These are phyloP conservation scores for Xanthoconium stramineum DNA, from an alignment of 768 basidiomycete species.

Conservation along the genomic window DNA sequence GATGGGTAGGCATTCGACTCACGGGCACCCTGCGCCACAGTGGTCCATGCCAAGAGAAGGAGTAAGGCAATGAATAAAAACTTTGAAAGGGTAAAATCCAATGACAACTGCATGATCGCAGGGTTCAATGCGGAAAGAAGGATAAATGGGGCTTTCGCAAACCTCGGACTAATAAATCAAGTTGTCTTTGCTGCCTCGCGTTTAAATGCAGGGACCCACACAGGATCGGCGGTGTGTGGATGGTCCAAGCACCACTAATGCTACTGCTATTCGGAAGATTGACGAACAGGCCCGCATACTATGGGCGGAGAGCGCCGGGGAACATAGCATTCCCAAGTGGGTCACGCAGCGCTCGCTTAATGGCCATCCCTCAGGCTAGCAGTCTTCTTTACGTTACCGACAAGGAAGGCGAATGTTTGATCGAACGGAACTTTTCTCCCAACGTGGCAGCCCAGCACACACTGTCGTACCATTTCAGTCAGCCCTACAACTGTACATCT, in stretches of 20 bases:
- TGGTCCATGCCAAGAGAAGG: conserved; percentile 2
- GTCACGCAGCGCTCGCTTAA: not conserved
- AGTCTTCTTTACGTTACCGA: conserved; percentile 3
- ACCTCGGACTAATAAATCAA: not conserved
- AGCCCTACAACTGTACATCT: not conserved
- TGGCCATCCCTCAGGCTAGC: not conserved
- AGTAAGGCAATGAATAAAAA: not conserved
- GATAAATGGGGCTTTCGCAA: not conserved
- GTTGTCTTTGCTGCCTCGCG: not conserved
- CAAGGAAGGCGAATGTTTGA: not conserved
- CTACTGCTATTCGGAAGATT: not conserved
- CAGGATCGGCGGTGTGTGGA: not conserved
- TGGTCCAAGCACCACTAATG: not conserved
- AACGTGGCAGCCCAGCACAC: not conserved
- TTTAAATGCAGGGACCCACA: not conserved
- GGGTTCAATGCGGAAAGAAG: not conserved
- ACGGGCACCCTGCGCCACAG: conserved; percentile 12
- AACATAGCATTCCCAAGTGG: conserved; percentile 2
- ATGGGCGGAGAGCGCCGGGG: not conserved
- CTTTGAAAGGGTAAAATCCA: not conserved
- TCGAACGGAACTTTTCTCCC: not conserved
- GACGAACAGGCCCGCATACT: not conserved
- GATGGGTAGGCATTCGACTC: not conserved
- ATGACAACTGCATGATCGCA: conserved; percentile 5
- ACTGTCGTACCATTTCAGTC: not conserved